phyloP scores from a whole-genome alignment of 768 basidiomycete species.

The Chlorophyllum brunneum region DNA sequence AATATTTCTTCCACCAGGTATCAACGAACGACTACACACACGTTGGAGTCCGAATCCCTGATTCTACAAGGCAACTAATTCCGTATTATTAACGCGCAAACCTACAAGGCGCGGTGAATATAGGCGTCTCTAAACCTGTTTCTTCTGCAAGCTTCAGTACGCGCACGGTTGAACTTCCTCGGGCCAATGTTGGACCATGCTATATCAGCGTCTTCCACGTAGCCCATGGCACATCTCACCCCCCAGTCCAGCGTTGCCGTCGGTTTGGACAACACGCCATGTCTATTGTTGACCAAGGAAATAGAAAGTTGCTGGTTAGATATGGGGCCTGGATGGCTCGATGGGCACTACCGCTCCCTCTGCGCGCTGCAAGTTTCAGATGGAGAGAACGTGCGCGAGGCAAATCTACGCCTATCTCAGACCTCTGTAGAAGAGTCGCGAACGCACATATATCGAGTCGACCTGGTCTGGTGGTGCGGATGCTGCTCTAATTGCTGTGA shows the following conservation, averaged over 20 bases:
- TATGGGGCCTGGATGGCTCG: neutral
- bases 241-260: neutral
- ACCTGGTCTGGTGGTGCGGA: neutral
- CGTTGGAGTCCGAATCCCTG: no score
- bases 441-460: neutral
- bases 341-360: neutral
- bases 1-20: conserved; percentile 14
- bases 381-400: neutral
- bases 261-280: neutral
- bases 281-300: neutral
- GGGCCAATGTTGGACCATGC: neutral
- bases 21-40: no score
- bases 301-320: neutral
- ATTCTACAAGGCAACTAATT: no score
- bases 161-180: neutral
- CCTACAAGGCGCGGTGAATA: no score
- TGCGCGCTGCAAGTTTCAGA: neutral
- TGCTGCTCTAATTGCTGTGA: neutral
- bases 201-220: neutral
- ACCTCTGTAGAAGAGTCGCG: neutral
- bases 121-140: no score
- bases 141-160: neutral
- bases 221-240: neutral
- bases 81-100: no score
- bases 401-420: neutral